A percentile compares a stretch with the other conserved stretches of the same genome.
These are phyloP conservation scores for Berberis thunbergii DNA, from an alignment of 164 flowering plant species.

Conservation along the genomic window DNA sequence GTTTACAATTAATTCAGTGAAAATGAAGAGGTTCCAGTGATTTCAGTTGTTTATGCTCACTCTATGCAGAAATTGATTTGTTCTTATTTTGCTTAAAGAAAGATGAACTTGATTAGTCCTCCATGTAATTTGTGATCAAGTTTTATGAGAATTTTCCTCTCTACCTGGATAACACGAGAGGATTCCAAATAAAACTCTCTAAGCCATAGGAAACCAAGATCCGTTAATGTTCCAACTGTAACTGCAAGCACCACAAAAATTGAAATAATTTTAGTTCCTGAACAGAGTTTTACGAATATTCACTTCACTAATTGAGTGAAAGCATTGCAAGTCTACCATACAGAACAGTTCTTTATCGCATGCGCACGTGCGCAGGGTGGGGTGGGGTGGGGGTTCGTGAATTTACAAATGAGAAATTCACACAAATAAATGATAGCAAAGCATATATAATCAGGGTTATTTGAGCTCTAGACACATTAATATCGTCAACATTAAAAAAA, in stretches of 20 bases:
- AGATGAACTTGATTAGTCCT: background rate
- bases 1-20: background rate
- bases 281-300: background rate
- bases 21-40: slow-evolving; percentile 3
- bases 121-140: background rate
- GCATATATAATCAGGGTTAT: background rate
- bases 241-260: slow-evolving; percentile 41
- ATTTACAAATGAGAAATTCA: background rate
- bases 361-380: no score
- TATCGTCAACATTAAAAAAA: no score
- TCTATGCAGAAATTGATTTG: background rate
- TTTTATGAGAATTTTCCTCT: background rate
- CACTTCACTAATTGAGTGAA: background rate
- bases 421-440: background rate
- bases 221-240: slow-evolving; percentile 70
- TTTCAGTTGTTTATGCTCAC: background rate
- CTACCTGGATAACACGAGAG: slow-evolving; percentile 98
- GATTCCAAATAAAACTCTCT: slow-evolving; percentile 98
- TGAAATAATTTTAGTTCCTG: no score
- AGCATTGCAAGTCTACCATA: no score
- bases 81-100: background rate
- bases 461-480: no score
- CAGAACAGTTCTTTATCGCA: no score
- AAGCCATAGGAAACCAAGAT: slow-evolving; percentile 96
- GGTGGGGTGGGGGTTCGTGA: no score